These are phyloP conservation scores for Xanthoconium purpureum DNA, from an alignment of 768 basidiomycete genomes.

Conservation along the genomic window DNA sequence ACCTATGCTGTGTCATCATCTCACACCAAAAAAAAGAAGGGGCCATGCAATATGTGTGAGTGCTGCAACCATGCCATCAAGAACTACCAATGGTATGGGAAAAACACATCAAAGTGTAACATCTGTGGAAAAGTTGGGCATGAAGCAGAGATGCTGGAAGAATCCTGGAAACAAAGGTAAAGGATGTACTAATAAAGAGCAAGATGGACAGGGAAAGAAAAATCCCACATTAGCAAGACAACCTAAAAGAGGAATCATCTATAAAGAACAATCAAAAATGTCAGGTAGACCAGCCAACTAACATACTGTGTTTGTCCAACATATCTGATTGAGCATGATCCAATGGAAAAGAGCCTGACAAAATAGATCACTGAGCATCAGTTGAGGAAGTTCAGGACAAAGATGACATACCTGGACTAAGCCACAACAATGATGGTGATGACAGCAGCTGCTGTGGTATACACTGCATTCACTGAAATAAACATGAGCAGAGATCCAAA, in stretches of 20 bases:
- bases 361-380: no score
- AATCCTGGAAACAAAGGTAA: background rate
- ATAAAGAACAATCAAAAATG: no score
- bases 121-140: background rate
- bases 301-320: no score
- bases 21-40: background rate
- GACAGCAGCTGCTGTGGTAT: background rate
- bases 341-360: no score
- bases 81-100: background rate
- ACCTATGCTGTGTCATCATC: background rate
- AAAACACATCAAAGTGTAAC: background rate
- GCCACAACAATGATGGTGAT: no score
- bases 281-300: no score
- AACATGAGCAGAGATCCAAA: background rate
- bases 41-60: background rate
- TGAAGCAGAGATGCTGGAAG: background rate
- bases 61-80: background rate
- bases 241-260: no score
- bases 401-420: no score
- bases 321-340: no score
- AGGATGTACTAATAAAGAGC: background rate
- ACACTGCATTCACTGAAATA: constrained; percentile 21
- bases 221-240: no score
- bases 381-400: no score
- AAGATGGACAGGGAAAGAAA: background rate